Percentiles rank a stretch among this genome's conserved stretches.
These are phyloP conservation scores for Rehmannia glutinosa DNA, from an alignment of 257 asterid species.

Conservation along the genomic window DNA sequence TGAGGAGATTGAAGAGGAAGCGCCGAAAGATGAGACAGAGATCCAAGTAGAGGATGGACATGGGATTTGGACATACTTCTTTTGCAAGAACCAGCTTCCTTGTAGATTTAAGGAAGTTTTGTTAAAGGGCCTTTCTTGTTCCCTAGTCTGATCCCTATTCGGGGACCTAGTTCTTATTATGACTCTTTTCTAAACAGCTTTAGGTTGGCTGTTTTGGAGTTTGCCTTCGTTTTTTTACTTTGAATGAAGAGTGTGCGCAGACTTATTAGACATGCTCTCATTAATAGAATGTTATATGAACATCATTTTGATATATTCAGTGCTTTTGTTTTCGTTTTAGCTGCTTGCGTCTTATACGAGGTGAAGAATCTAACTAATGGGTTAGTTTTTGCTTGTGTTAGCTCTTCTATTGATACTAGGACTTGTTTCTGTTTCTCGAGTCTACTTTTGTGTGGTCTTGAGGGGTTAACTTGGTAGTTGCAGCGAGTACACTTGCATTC, in stretches of 20 bases:
- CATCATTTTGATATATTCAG: neutral
- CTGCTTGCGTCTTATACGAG: neutral
- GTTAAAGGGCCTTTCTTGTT: neutral
- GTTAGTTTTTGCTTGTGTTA: too few species aligned
- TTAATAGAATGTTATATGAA: neutral
- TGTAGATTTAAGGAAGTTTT: neutral
- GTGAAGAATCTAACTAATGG: too few species aligned
- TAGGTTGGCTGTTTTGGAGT: neutral
- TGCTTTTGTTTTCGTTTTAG: neutral
- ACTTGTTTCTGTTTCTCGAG: too few species aligned
- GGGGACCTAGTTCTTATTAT: neutral
- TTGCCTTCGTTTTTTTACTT: neutral
- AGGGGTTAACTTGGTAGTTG: too few species aligned
- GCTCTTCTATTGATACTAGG: too few species aligned
- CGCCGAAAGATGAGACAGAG: constrained; percentile 64
- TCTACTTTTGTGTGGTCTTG: too few species aligned
- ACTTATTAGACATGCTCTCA: neutral
- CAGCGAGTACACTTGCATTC: too few species aligned
- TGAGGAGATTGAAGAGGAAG: constrained; percentile 66
- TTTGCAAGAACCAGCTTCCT: neutral
- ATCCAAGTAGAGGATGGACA: constrained; percentile 36
- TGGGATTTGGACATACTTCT: neutral
- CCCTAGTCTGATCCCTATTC: neutral
- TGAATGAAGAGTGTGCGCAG: neutral
- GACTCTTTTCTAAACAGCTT: neutral